Evolutionary conservation across 768 basidiomycete genomes (phyloP), one percentile per base, ranked within the genome.

Genomic region (Lepiota brunneoincarnata): DNA sequence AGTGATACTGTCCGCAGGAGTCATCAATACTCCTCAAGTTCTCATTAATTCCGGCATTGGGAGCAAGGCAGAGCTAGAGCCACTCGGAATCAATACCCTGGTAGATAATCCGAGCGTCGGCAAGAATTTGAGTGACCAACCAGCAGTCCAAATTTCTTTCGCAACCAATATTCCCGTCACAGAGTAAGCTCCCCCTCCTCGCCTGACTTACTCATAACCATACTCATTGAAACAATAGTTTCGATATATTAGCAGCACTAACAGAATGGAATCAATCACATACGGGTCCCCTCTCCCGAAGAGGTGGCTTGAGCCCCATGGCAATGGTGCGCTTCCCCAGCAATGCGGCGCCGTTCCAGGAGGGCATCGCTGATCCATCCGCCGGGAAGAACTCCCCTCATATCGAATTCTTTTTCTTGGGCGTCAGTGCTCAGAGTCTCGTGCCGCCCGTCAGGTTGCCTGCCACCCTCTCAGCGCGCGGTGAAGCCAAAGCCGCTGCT

Each of bases 1-100:
- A 59, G 69, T 84, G 38, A 71, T 85, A 4, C 59, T 84, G 26
- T 61, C 57, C 1, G 64, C 60, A 7, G 64, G 66, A 0, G 47
- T 57, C 1, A 53, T 63, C n/a, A 62, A 63, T 21, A 58, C 64
- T 10, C 52, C 62, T 0, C 64, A 65, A 23, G 55, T 67, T 18
- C 55, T 64, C 7, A 42, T 58, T 24, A 58, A 64, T 6, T 65
- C 66, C 12, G 66, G 66, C 15, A 62, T 67, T n/a, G 62, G 63
- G 6, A 38, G 58, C 24, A 26, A 24, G 9, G 24, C 42, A 2
- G 58, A 59, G 18, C 58, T 67, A 4, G 38, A 48, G 18, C 40
- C 36, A 5, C 28, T 61, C 4, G 57, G 51, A 4, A 61, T 64
- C n/a, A 45, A 46, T n/a, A 38, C 58, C 11, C 28, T 59, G 2